A percentile compares a stretch with the other conserved stretches of the same genome.
These are phyloP conservation scores for Colletotrichum truncatum DNA, from an alignment of 2,329 filamentous ascomycete genomes.

Conservation along the genomic window DNA sequence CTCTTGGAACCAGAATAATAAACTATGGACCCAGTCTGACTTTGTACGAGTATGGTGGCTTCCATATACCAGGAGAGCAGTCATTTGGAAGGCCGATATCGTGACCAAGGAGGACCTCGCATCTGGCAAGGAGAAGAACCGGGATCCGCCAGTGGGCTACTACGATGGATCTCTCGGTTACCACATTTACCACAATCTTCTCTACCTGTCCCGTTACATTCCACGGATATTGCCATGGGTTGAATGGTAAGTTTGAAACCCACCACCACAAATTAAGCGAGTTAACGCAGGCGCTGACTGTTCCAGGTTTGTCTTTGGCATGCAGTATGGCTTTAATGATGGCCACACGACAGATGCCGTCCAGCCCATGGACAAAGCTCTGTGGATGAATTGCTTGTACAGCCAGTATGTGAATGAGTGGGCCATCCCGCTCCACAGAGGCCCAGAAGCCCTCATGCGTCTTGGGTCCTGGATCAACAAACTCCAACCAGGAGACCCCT, in stretches of 20 bases:
- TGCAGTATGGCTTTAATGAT: constrained; percentile 93
- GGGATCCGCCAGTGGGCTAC: constrained; percentile 72
- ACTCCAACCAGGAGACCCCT: constrained; percentile 68
- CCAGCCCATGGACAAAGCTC: constrained; percentile 81
- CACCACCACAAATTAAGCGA: not conserved
- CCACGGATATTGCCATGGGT: constrained; percentile 86
- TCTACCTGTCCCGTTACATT: constrained; percentile 81
- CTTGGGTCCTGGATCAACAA: constrained; percentile 86
- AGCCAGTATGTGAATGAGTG: constrained; percentile 98
- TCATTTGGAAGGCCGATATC: constrained; percentile 88
- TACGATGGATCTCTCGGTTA: constrained; percentile 87
- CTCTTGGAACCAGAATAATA: constrained; percentile 73
- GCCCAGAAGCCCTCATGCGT: constrained; percentile 85
- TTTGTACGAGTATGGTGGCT: constrained; percentile 98
- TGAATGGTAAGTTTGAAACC: constrained; percentile 69
- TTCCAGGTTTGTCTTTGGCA: constrained; percentile 88
- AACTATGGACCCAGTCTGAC: constrained; percentile 85
- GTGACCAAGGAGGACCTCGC: constrained; percentile 69
- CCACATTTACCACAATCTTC: constrained; percentile 90
- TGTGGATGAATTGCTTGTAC: constrained; percentile 97
- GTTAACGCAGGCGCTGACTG: not conserved
- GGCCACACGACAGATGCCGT: constrained; percentile 75
- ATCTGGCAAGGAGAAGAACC: constrained; percentile 69
- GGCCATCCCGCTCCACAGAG: constrained; percentile 87
- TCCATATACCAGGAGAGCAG: constrained; percentile 87